phyloP scores from a whole-genome alignment of 1,284 basidiomycete genomes.

The Heterobasidion annosum region DNA sequence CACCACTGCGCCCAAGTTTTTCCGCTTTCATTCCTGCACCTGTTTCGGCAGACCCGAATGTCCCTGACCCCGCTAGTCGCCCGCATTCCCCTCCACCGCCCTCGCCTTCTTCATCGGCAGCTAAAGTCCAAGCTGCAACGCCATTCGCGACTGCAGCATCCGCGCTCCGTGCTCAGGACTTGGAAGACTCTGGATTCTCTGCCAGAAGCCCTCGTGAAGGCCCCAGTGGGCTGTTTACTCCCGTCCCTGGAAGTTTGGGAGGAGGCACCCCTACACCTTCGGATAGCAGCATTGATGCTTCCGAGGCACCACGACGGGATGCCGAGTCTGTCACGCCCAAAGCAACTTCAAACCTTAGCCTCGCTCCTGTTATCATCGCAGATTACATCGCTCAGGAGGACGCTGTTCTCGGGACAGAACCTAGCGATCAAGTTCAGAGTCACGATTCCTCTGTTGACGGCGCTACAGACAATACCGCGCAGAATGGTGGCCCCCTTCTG shows the following conservation, averaged over 20 bases:
- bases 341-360: not conserved
- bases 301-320: not conserved
- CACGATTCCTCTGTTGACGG: no score
- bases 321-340: not conserved
- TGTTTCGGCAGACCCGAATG: constrained; percentile 29
- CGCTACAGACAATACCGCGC: no score
- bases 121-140: not conserved
- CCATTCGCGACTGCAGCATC: not conserved
- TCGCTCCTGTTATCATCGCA: not conserved
- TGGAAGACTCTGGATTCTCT: not conserved
- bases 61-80: constrained; percentile 25
- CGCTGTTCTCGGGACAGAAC: not conserved
- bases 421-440: no score
- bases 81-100: constrained; percentile 4
- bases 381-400: not conserved
- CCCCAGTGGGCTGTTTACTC: constrained; percentile 10
- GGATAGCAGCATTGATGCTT: not conserved
- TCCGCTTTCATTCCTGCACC: constrained; percentile 25
- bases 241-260: constrained; percentile 6
- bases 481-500: no score
- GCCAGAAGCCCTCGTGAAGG: not conserved
- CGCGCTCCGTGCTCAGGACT: constrained; percentile 1
- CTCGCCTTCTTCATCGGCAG: not conserved
- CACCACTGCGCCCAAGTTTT: not conserved
- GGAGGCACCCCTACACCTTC: constrained; percentile 7